Evolutionary conservation across 805 yeast species (phyloP).

Genomic region (Zygosaccharomyces rouxii): DNA sequence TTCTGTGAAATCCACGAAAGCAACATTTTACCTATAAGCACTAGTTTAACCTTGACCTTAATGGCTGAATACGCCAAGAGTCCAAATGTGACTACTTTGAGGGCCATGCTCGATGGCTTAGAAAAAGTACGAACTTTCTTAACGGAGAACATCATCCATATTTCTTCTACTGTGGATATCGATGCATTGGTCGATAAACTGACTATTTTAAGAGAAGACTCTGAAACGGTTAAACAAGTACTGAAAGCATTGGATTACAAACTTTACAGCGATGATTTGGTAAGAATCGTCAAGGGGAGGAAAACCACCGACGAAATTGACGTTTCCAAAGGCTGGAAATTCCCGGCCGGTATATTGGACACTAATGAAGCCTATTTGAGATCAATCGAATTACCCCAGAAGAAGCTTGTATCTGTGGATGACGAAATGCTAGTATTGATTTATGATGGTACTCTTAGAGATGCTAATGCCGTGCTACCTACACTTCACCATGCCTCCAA

Average conservation of each 20-base stretch:
- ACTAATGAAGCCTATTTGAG: conserved; percentile 30
- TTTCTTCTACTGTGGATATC: conserved; percentile 14
- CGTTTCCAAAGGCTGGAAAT: conserved; percentile 34
- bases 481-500: conserved; percentile 27
- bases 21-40: conserved; percentile 21
- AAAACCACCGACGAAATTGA: conserved; percentile 27
- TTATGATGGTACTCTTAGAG: conserved; percentile 29
- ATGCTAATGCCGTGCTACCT: conserved; percentile 28
- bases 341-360: conserved; percentile 25
- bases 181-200: conserved; percentile 20
- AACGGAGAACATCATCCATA: conserved; percentile 13
- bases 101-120: conserved; percentile 17
- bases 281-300: conserved; percentile 29
- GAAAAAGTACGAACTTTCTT: conserved; percentile 15
- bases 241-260: conserved; percentile 25
- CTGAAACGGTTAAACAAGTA: conserved; percentile 17
- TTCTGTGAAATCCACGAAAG: conserved; percentile 22
- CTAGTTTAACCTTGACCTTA: conserved; percentile 17
- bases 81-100: conserved; percentile 16
- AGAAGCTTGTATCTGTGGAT: conserved; percentile 26
- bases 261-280: conserved; percentile 29
- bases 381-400: conserved; percentile 23
- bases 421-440: conserved; percentile 24
- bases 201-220: conserved; percentile 14
- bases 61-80: conserved; percentile 19